phyloP scores from a whole-genome alignment of 495 filamentous ascomycete genomes.

The Endocarpon pusillum region DNA sequence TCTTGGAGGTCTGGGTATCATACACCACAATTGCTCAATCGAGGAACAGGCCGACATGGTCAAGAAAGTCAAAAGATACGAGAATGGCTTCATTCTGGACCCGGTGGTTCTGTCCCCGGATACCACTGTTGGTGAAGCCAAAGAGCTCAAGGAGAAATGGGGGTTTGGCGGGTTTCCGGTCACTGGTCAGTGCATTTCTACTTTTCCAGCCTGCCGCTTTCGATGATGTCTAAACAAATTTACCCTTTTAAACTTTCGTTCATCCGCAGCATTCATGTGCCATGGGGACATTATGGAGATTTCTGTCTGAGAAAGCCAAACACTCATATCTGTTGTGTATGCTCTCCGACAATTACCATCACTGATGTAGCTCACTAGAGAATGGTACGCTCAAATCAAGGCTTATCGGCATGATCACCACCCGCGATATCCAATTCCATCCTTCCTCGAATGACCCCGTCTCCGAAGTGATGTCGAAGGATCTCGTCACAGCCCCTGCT shows the following conservation, averaged over 20 bases:
- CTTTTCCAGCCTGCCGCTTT: constrained; percentile 12
- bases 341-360: constrained; percentile 12
- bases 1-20: constrained; percentile 87
- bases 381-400: constrained; percentile 84
- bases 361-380: constrained; percentile 38
- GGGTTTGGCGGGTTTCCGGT: constrained; percentile 98
- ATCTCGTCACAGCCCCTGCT: constrained; percentile 75
- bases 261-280: constrained; percentile 83
- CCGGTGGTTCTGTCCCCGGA: constrained; percentile 79
- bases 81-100: constrained; percentile 97
- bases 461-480: constrained; percentile 83
- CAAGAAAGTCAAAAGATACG: constrained; percentile 94
- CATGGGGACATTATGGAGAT: constrained; percentile 53
- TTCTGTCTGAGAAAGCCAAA: constrained; percentile 21
- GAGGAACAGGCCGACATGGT: constrained; percentile 98
- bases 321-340: constrained; percentile 8
- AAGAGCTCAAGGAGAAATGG: constrained; percentile 88
- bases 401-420: constrained; percentile 91
- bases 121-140: constrained; percentile 82
- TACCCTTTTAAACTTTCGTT: constrained; percentile 96
- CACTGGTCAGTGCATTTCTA: constrained; percentile 55
- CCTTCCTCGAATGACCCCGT: constrained; percentile 49
- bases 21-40: constrained; percentile 96
- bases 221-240: constrained; percentile 57
- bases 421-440: constrained; percentile 95